Evolutionary conservation across 768 basidiomycete species (phyloP), one percentile per base, ranked within the genome.

Genomic region (Lactarius trivialis): DNA sequence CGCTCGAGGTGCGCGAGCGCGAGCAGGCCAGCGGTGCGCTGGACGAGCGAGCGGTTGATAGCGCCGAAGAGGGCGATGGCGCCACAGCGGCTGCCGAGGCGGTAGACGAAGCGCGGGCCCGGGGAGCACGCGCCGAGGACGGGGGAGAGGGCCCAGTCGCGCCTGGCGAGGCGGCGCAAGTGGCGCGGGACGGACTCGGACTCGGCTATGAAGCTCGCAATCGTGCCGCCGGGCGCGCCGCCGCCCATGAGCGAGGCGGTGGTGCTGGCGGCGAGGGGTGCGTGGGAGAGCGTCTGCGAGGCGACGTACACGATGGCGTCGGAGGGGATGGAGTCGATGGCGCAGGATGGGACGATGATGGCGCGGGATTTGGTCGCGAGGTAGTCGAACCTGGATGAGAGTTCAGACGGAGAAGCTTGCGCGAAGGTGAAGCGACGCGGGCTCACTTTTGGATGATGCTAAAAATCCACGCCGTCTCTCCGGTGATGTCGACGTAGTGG

Each of bases 401-500:
- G 30, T 66, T 55, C 36, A 48, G 56, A n/a, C n/a, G n/a, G n/a
- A 55, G 21, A 55, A 54, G 39, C 49, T 48, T 43, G 68, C 51
- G 21, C 56, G 17, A 56, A 21, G 45, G 24, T n/a, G 56, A 36
- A 15, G 9, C n/a, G 17, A 36, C 0, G n/a, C 24, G n/a, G 24
- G 75, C 84, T 68, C 66, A 84, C 87, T 80, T 70, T 32, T 74
- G 36, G 52, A 91, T 83, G 55, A 91, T 85, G 15, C 83, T 74
- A 63, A 74, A 75, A 51, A 88, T 79, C 84, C 86, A 93, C 3
- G 77, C 74, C 0, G 79, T 73, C 71, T 95, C 93, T 8, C 89
- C 88, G 2, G 88, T 84, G 36, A 94, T 76, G 73, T 98, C 95
- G 30, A 93, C 84, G 71, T 96, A 96, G 73, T 95, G 91, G 7